Conservation (phyloP, 2,329 filamentous ascomycete genomes). For the Hypocreales sp. region DNA sequence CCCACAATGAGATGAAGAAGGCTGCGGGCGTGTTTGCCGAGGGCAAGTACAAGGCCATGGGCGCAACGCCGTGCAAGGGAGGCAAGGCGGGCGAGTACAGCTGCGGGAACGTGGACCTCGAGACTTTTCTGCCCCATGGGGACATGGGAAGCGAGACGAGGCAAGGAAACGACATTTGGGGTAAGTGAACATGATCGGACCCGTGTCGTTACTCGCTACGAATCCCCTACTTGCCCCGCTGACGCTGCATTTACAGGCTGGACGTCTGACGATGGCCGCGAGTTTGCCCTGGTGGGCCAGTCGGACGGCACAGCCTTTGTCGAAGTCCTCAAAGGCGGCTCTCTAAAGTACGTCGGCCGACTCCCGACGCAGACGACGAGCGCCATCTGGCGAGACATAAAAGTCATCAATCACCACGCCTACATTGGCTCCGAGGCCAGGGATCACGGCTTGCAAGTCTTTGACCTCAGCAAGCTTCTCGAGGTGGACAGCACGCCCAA, state of each 20-base stretch:
- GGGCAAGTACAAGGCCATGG: slow-evolving; percentile 4
- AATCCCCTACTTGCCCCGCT: neutral
- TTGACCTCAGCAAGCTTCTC: slow-evolving; percentile 41
- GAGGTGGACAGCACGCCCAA: slow-evolving; percentile 22
- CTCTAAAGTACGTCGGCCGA: slow-evolving; percentile 29
- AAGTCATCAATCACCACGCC: slow-evolving; percentile 19
- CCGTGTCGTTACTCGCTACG: too few species aligned
- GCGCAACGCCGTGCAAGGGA: slow-evolving; percentile 10
- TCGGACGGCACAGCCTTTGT: slow-evolving; percentile 34
- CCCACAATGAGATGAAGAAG: slow-evolving; percentile 2
- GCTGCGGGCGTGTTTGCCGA: slow-evolving; percentile 6
- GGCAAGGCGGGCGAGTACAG: slow-evolving; percentile 18
- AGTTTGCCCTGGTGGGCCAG: slow-evolving; percentile 32
- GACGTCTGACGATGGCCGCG: slow-evolving; percentile 30
- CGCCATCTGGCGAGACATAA: slow-evolving; percentile 24
- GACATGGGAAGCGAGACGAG: slow-evolving; percentile 19
- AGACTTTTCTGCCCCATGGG: slow-evolving; percentile 21
- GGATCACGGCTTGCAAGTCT: slow-evolving; percentile 46
- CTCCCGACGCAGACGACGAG: slow-evolving; percentile 24
- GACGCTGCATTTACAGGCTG: too few species aligned
- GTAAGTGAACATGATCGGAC: slow-evolving; percentile 1
- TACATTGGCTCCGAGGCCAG: slow-evolving; percentile 27
- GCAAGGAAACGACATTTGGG: slow-evolving; percentile 21
- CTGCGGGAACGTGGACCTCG: slow-evolving; percentile 21
- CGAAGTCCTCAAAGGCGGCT: slow-evolving; percentile 27